These are phyloP conservation scores for Lineolata rhizophorae DNA, from an alignment of 495 filamentous ascomycete species.

Conservation along the genomic window DNA sequence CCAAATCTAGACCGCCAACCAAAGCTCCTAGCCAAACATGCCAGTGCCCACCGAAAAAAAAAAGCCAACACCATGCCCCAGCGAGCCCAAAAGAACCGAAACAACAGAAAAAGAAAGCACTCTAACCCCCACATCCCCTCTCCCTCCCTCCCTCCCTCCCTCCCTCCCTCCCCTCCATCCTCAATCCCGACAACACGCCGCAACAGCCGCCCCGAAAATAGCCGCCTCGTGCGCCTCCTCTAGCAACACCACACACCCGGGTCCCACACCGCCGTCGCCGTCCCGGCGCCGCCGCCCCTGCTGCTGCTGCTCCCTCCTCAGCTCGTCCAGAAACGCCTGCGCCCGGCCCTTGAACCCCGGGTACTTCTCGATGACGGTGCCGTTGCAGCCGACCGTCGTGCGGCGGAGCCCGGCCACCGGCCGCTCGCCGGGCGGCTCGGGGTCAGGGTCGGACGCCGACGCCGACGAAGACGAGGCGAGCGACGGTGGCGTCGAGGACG, in stretches of 20 bases:
- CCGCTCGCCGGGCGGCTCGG: too few species aligned
- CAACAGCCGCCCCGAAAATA: slow-evolving; percentile 39
- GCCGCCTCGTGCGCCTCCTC: slow-evolving; percentile 37
- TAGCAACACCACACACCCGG: too few species aligned
- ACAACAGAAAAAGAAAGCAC: slow-evolving; percentile 1
- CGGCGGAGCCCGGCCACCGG: slow-evolving; percentile 12
- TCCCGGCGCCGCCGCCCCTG: slow-evolving; percentile 13
- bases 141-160: neutral
- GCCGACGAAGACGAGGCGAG: too few species aligned
- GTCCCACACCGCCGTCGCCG: slow-evolving; percentile 19
- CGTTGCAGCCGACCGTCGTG: slow-evolving; percentile 36
- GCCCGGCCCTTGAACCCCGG: slow-evolving; percentile 27
- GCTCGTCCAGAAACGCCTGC: slow-evolving; percentile 28
- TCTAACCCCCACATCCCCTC: neutral
- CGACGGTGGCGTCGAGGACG: too few species aligned
- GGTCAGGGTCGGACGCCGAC: too few species aligned
- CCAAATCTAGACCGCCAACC: too few species aligned
- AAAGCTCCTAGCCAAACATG: too few species aligned
- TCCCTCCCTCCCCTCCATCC: too few species aligned
- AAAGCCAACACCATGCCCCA: too few species aligned
- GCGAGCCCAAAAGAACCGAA: too few species aligned
- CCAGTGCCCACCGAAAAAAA: too few species aligned
- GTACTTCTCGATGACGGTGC: slow-evolving; percentile 43
- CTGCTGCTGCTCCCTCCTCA: slow-evolving; percentile 25
- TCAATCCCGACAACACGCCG: slow-evolving; percentile 27